Conservation (phyloP, 805 yeast species). For the Kurtzmaniella fragi region DNA sequence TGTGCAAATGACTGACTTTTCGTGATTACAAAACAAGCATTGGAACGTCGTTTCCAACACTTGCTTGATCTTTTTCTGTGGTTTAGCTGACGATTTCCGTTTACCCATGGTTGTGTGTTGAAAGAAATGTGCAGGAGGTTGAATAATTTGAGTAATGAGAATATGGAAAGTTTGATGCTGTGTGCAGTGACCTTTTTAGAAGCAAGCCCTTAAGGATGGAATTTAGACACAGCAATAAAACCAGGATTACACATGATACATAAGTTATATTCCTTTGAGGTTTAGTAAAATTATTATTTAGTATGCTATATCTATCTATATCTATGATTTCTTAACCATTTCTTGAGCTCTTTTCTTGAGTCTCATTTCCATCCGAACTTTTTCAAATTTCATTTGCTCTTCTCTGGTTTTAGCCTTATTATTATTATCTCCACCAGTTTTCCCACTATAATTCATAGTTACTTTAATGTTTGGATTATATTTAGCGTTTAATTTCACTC, state of each 20-base stretch:
- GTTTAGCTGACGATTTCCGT: constrained; percentile 80
- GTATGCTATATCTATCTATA: no score
- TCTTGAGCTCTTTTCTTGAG: constrained; percentile 40
- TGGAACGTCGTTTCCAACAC: constrained; percentile 77
- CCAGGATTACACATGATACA: no score
- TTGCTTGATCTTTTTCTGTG: constrained; percentile 72
- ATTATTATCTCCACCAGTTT: constrained; percentile 13
- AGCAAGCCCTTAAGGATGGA: no score
- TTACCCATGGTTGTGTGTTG: constrained; percentile 50
- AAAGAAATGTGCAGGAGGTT: neutral
- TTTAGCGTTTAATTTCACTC: constrained; percentile 34
- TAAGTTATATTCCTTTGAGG: no score
- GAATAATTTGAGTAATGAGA: no score
- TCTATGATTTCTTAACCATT: constrained; percentile 18
- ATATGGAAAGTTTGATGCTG: no score
- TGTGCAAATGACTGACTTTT: constrained; percentile 81
- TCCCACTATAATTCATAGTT: constrained; percentile 19
- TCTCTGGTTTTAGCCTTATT: constrained; percentile 22
- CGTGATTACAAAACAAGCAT: constrained; percentile 94
- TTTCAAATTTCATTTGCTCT: constrained; percentile 39
- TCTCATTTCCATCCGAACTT: constrained; percentile 41
- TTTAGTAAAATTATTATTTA: no score
- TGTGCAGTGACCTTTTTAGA: no score
- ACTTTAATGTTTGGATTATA: constrained; percentile 34
- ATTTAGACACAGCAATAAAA: no score